These are phyloP conservation scores for Paramecium primaurelia DNA, from an alignment of 73 alveolate genomes.

Conservation along the genomic window DNA sequence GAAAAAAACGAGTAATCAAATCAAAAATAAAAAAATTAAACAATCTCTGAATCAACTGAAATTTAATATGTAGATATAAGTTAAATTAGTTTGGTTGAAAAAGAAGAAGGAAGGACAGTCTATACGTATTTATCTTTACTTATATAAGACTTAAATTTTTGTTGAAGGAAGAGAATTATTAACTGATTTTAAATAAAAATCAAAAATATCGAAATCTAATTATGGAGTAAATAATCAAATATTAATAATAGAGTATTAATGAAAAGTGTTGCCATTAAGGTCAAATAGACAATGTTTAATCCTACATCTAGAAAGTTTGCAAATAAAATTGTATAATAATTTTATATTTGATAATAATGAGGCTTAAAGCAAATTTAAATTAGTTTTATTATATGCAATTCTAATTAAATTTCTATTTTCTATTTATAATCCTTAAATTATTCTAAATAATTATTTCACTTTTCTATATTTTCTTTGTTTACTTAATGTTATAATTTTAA, in stretches of 20 bases:
- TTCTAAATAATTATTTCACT: too few relatives aligned
- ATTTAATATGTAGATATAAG: too few relatives aligned
- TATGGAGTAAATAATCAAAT: background rate
- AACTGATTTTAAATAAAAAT: background rate
- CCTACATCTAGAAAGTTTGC: background rate
- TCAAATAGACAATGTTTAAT: background rate
- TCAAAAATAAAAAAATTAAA: background rate
- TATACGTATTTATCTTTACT: background rate
- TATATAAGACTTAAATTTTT: background rate
- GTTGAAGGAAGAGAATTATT: background rate
- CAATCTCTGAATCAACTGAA: too few relatives aligned
- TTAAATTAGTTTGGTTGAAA: background rate
- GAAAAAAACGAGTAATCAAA: too few relatives aligned
- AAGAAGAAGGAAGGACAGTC: background rate
- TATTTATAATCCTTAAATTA: too few relatives aligned
- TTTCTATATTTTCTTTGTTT: background rate
- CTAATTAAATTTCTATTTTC: background rate
- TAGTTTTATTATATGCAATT: background rate
- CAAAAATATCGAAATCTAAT: background rate
- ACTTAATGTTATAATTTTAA: background rate
- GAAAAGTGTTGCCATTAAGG: background rate
- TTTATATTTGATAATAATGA: background rate
- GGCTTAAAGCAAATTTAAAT: background rate
- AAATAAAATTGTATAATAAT: background rate
- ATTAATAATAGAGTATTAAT: background rate